Conservation (phyloP, 148 eudicot species). For the Persicaria maculosa region DNA sequence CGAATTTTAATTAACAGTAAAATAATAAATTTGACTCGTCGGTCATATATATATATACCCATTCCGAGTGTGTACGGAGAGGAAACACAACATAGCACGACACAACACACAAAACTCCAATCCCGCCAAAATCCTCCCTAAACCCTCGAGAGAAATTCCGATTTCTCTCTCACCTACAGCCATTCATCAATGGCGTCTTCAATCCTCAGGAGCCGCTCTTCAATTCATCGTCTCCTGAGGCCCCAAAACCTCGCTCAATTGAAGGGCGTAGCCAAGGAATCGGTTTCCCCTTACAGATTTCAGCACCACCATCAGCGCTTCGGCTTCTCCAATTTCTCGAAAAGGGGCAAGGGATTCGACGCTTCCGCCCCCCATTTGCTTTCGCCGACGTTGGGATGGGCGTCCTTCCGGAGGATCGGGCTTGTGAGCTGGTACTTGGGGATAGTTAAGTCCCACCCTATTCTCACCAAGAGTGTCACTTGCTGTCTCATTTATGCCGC, state of each 20-base stretch:
- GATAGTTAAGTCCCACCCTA: constrained; percentile 59
- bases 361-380: constrained; percentile 20
- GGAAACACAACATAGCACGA: background rate
- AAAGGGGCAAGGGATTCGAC: constrained; percentile 24
- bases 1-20: too few relatives aligned
- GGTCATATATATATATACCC: too few relatives aligned
- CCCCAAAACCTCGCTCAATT: background rate
- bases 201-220: background rate
- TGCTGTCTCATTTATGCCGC: constrained; percentile 58
- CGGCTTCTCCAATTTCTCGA: constrained; percentile 21
- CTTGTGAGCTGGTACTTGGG: constrained; percentile 79
- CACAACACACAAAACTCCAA: background rate
- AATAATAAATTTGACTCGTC: background rate
- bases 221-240: background rate
- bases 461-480: constrained; percentile 75
- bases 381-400: constrained; percentile 17
- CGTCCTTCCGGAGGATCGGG: constrained; percentile 21
- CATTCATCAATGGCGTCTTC: constrained; percentile 12
- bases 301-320: constrained; percentile 1
- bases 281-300: background rate
- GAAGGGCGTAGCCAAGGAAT: background rate
- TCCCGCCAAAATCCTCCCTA: background rate
- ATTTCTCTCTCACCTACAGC: background rate
- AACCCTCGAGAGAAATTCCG: background rate
- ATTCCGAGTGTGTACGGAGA: background rate